Conservation (phyloP, 495 filamentous ascomycete species). For the Usnea hakonensis region DNA sequence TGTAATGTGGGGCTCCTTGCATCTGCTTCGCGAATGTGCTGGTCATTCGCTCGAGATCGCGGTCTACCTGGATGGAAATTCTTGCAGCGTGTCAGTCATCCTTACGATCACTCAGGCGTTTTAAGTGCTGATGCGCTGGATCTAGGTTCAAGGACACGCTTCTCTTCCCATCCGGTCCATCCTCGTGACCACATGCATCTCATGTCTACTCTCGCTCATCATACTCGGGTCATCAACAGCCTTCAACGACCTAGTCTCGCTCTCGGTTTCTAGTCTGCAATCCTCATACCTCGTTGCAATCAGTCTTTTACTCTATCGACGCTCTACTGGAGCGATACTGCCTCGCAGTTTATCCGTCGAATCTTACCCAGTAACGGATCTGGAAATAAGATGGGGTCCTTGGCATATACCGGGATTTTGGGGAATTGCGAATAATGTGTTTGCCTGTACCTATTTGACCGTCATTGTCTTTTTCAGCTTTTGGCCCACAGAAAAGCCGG, state of each 20-base stretch:
- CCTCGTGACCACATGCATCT: slow-evolving; percentile 37
- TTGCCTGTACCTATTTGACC: slow-evolving; percentile 4
- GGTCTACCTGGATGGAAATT: slow-evolving; percentile 36
- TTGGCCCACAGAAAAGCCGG: slow-evolving; percentile 5
- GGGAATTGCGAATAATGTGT: slow-evolving; percentile 2
- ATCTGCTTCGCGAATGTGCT: slow-evolving; percentile 46
- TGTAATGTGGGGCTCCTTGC: slow-evolving; percentile 41
- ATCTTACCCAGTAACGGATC: neutral
- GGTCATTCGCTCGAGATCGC: slow-evolving; percentile 48
- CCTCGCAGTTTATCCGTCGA: neutral
- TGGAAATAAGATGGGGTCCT: slow-evolving; percentile 6
- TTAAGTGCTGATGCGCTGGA: slow-evolving; percentile 24
- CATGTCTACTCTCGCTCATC: slow-evolving; percentile 35
- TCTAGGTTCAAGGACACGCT: slow-evolving; percentile 29
- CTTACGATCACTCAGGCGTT: slow-evolving; percentile 23
- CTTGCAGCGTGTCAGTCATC: neutral
- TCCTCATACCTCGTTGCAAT: slow-evolving; percentile 32
- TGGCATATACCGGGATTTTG: slow-evolving; percentile 8
- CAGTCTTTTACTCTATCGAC: slow-evolving; percentile 7
- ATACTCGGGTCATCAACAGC: slow-evolving; percentile 43
- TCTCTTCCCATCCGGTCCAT: slow-evolving; percentile 47
- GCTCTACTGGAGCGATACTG: slow-evolving; percentile 1
- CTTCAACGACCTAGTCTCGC: slow-evolving; percentile 43
- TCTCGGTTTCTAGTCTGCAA: slow-evolving; percentile 30
- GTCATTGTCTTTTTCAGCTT: slow-evolving; percentile 12